Percentiles rank a stretch among this genome's conserved stretches.
These are phyloP conservation scores for Zymoseptoria crescenta DNA, from an alignment of 2,329 filamentous ascomycete species.

Conservation along the genomic window DNA sequence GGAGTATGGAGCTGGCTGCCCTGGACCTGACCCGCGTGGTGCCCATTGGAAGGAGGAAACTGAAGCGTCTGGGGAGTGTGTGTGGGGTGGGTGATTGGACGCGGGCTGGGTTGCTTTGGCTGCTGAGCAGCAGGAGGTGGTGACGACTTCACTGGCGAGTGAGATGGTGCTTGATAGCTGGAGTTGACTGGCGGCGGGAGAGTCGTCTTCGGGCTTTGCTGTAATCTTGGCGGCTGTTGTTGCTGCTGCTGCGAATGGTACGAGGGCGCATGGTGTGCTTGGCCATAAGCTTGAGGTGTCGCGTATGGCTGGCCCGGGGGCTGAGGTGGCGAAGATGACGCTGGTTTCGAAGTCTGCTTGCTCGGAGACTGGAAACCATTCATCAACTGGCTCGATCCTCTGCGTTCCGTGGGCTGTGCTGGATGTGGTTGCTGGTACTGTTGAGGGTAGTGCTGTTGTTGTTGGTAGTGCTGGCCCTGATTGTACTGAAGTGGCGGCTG, in stretches of 20 bases:
- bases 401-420: conserved; percentile 4
- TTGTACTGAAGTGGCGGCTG: conserved; percentile 13
- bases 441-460: conserved; percentile 8
- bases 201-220: conserved; percentile 23
- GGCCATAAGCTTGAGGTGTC: conserved; percentile 4
- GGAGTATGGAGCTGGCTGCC: conserved; percentile 7
- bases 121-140: conserved; percentile 12
- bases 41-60: conserved; percentile 10
- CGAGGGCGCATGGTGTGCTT: background rate
- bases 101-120: background rate
- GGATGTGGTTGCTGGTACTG: conserved; percentile 7
- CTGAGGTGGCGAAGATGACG: conserved; percentile 13
- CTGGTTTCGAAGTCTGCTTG: conserved; percentile 15
- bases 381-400: conserved; percentile 21
- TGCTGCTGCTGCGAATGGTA: conserved; percentile 6
- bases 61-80: conserved; percentile 9
- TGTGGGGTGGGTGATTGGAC: conserved; percentile 4
- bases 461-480: conserved; percentile 3
- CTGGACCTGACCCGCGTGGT: background rate
- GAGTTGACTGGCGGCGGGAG: conserved; percentile 22
- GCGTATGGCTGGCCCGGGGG: conserved; percentile 9
- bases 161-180: conserved; percentile 12
- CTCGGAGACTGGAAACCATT: conserved; percentile 26
- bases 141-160: conserved; percentile 28
- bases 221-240: conserved; percentile 15